Conservation (phyloP, 2,329 filamentous ascomycete genomes). For the Sclerotinia minor region DNA sequence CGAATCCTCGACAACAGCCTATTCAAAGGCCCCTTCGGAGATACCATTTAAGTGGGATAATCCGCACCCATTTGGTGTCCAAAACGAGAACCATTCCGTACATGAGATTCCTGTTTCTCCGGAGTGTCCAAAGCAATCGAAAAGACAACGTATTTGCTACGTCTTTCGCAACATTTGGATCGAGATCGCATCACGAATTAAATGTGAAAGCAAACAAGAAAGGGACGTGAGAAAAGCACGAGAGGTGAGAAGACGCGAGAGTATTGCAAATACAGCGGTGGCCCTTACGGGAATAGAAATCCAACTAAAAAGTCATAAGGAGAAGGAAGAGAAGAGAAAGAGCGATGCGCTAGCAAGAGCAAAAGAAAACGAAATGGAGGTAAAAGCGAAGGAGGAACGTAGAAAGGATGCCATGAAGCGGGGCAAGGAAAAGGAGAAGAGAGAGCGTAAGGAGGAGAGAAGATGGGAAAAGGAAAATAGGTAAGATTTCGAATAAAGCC, state of each 20-base stretch:
- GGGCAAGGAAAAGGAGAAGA: neutral
- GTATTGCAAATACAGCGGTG: neutral
- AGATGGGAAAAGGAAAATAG: neutral
- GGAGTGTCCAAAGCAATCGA: neutral
- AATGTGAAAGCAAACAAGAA: neutral
- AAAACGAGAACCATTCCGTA: neutral
- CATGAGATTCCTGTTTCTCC: neutral
- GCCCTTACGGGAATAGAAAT: neutral
- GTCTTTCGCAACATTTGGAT: neutral
- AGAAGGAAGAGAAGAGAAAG: constrained; percentile 14
- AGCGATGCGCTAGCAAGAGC: constrained; percentile 1
- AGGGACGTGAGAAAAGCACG: neutral
- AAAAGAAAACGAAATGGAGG: neutral
- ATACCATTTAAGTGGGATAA: neutral
- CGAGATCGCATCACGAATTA: neutral
- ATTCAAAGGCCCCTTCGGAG: too few relatives aligned
- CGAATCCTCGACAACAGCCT: neutral
- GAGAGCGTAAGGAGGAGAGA: neutral
- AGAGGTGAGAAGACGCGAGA: neutral
- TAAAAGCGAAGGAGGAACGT: constrained; percentile 10
- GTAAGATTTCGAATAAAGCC: neutral
- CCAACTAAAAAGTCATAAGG: constrained; percentile 1
- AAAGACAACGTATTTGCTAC: neutral
- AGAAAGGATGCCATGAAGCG: neutral
- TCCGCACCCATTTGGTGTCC: neutral